Percentiles rank a stretch among this genome's conserved stretches.
Evolutionary conservation across 805 yeast species (phyloP).

Genomic region (Saturnispora halmiae): DNA sequence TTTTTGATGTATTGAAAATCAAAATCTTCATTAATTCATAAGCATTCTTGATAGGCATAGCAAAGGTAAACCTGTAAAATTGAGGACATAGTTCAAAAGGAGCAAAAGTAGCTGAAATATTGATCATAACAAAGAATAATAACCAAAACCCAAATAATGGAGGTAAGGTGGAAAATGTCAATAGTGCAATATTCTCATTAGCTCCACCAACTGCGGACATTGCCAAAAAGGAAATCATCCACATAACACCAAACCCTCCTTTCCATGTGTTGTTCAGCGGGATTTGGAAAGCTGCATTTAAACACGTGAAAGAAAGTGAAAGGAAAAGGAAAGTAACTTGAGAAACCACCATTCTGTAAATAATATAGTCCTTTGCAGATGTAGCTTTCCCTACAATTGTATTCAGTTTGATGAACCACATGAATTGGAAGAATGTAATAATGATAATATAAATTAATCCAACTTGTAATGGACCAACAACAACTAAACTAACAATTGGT

Average conservation of each 20-base stretch:
- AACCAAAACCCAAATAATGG: slow-evolving; percentile 66
- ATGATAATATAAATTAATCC: slow-evolving; percentile 68
- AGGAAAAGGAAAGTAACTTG: slow-evolving; percentile 47
- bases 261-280: slow-evolving; percentile 46
- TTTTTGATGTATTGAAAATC: slow-evolving; percentile 47
- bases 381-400: slow-evolving; percentile 36
- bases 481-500: slow-evolving; percentile 34
- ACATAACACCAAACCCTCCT: slow-evolving; percentile 64
- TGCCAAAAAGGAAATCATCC: slow-evolving; percentile 60
- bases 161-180: slow-evolving; percentile 46
- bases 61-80: slow-evolving; percentile 59
- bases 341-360: slow-evolving; percentile 44
- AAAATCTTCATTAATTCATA: slow-evolving; percentile 53
- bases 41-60: slow-evolving; percentile 60
- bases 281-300: slow-evolving; percentile 62
- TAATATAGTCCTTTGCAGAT: slow-evolving; percentile 36
- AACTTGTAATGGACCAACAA: slow-evolving; percentile 62
- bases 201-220: slow-evolving; percentile 74
- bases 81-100: slow-evolving; percentile 50
- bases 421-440: slow-evolving; percentile 62
- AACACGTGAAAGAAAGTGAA: slow-evolving; percentile 48
- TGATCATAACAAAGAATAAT: slow-evolving; percentile 57
- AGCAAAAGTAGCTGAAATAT: slow-evolving; percentile 60
- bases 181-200: slow-evolving; percentile 53
- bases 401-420: slow-evolving; percentile 50